Evolutionary conservation across 208 protist species (phyloP), one percentile per base, ranked within the genome.

Genomic region (Wallacemonas sp.): DNA sequence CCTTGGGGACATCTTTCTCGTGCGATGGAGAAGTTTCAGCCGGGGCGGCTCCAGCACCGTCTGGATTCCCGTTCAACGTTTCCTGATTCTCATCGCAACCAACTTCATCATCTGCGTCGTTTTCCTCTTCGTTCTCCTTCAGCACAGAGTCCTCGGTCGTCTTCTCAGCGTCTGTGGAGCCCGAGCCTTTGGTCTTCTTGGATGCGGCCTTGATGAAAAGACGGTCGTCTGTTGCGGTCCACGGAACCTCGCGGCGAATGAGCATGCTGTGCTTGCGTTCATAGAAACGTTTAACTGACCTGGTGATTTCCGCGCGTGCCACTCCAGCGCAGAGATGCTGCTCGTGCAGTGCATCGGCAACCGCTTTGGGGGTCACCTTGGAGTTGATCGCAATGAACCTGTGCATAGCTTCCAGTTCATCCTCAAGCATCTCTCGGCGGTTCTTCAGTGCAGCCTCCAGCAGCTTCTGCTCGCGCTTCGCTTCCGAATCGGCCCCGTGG

Each of bases 201-300:
- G 63, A 2, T 21, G 36, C 44, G 12, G 36, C 45, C 45, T 62
- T 61, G 27, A 51, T 27, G 54, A 91, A 95, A 6, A 95, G 75
- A 5, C 90, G 73, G 26, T 86, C 84, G 70, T 95, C 90, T 22
- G 79, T 87, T 19, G 76, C 66, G 1, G 69, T 46, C 86, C 86
- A 93, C 30, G 90, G 86, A 51, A 68, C 70, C 21, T 45, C 61
- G 14, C 90, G 83, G 12, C 72, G 79, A 12, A 91, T 62, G 14
- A 93, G 62, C 17, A 70, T 79, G 14, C 80, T 74, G 45, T 88
- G 86, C 15, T 75, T 76, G 3, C 78, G 65, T 31, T 93, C 86
- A 68, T 93, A 95, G 64, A 82, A 89, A 12, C 90, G 84, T 41
- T 81, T 86, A 58, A 95, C 69, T 4, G 84, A 88, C 11, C 90